Evolutionary conservation across 176 grass and related monocot species (phyloP).

Genomic region (Lolium perenne): DNA sequence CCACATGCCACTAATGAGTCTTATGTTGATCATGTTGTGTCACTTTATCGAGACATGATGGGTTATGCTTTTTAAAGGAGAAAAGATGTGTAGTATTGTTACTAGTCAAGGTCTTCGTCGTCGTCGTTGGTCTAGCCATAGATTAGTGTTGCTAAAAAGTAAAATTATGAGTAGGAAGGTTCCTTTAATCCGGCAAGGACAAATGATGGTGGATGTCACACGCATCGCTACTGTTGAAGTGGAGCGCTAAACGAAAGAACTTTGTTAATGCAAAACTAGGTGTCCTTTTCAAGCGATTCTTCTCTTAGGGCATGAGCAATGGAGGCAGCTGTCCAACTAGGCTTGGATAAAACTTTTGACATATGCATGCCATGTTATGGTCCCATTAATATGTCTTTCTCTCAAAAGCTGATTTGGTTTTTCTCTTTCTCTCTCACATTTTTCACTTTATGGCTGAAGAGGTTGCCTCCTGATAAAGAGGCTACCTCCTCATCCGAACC

Average conservation of each 20-base stretch:
- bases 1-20: neutral
- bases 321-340: no score
- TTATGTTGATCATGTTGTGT: neutral
- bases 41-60: neutral
- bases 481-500: no score
- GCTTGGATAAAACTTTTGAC: no score
- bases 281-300: no score
- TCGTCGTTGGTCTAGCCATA: neutral
- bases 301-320: no score
- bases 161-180: neutral
- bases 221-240: neutral
- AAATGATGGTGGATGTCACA: neutral
- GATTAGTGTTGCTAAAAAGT: neutral
- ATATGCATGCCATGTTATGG: no score
- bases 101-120: constrained; percentile 33
- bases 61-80: neutral
- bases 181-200: neutral
- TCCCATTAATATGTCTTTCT: no score
- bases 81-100: neutral
- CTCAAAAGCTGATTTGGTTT: no score
- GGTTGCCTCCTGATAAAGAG: no score
- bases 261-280: constrained; percentile 3
- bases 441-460: no score
- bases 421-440: no score
- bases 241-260: neutral